Percentiles rank a stretch among this genome's conserved stretches.
Evolutionary conservation across 164 flowering plant genomes (phyloP).

Genomic region (Vitis amurensis): DNA sequence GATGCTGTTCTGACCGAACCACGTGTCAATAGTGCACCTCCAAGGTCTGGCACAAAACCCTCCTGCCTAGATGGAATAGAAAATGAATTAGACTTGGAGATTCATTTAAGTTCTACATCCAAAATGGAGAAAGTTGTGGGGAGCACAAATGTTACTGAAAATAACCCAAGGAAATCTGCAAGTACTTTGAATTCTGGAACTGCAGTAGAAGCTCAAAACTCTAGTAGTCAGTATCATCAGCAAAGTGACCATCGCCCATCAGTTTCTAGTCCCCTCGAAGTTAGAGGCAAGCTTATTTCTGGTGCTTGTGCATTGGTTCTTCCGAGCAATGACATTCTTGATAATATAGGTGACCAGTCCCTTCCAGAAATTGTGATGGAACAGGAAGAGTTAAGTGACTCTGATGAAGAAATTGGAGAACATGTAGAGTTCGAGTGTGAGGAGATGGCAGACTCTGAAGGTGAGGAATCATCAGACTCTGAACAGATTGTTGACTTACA

Average conservation of each 20-base stretch:
- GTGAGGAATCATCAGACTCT: slow-evolving; percentile 55
- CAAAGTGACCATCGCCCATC: slow-evolving; percentile 1
- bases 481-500: slow-evolving; percentile 36
- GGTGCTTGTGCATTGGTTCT: slow-evolving; percentile 17
- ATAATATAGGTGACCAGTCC: slow-evolving; percentile 46
- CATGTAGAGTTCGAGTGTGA: slow-evolving; percentile 93
- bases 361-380: slow-evolving; percentile 93
- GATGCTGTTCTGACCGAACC: slow-evolving; percentile 17
- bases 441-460: slow-evolving; percentile 96
- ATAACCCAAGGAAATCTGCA: slow-evolving; percentile 12
- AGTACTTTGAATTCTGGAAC: slow-evolving; percentile 13
- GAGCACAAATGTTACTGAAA: slow-evolving; percentile 19
- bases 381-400: slow-evolving; percentile 95
- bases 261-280: neutral
- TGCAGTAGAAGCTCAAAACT: neutral
- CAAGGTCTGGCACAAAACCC: slow-evolving; percentile 11
- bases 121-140: slow-evolving; percentile 28
- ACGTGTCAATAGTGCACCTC: slow-evolving; percentile 10
- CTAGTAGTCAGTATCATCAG: neutral
- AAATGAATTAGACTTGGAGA: slow-evolving; percentile 72
- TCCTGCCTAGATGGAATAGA: slow-evolving; percentile 30
- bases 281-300: slow-evolving; percentile 9
- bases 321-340: slow-evolving; percentile 19
- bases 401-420: slow-evolving; percentile 88
- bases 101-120: slow-evolving; percentile 62